Evolutionary conservation across 257 asterid species (phyloP).

Genomic region (Jacaranda mimosifolia): DNA sequence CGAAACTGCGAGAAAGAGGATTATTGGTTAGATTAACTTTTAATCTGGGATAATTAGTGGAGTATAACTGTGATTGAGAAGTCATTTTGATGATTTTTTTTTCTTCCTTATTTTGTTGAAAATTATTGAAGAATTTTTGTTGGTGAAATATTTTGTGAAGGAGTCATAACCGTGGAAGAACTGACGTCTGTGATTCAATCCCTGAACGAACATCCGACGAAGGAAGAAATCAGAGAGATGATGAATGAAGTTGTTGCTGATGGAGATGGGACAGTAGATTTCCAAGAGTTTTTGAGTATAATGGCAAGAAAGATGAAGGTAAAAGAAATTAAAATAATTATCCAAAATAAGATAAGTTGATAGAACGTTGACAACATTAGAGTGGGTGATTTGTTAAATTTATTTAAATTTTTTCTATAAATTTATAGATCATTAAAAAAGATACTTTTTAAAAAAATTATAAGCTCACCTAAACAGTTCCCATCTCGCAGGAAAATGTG

Average conservation of each 20-base stretch:
- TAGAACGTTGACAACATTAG: neutral
- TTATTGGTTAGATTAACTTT: neutral
- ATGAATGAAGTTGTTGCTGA: slow-evolving; percentile 57
- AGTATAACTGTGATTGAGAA: too few relatives aligned
- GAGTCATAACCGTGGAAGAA: slow-evolving; percentile 64
- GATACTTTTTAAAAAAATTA: too few relatives aligned
- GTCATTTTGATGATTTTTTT: neutral
- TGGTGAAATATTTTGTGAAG: slow-evolving; percentile 35
- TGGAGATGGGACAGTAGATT: slow-evolving; percentile 60
- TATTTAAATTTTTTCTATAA: too few relatives aligned
- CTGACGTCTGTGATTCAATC: slow-evolving; percentile 57
- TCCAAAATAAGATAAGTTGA: neutral
- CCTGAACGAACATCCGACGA: slow-evolving; percentile 62
- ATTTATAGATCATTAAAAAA: too few relatives aligned
- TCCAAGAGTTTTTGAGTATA: slow-evolving; percentile 58
- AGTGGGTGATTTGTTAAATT: too few relatives aligned
- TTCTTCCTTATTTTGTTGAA: neutral
- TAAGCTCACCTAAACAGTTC: too few relatives aligned
- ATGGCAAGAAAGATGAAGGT: slow-evolving; percentile 67
- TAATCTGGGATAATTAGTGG: too few relatives aligned
- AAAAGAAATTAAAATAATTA: neutral
- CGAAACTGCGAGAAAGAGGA: neutral
- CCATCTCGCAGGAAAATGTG: slow-evolving; percentile 51
- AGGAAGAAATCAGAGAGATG: slow-evolving; percentile 68
- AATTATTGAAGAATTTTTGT: neutral